A percentile compares a stretch with the other conserved stretches of the same genome.
phyloP scores from a whole-genome alignment of 305 asterid species.

The Fraxinus greggii region DNA sequence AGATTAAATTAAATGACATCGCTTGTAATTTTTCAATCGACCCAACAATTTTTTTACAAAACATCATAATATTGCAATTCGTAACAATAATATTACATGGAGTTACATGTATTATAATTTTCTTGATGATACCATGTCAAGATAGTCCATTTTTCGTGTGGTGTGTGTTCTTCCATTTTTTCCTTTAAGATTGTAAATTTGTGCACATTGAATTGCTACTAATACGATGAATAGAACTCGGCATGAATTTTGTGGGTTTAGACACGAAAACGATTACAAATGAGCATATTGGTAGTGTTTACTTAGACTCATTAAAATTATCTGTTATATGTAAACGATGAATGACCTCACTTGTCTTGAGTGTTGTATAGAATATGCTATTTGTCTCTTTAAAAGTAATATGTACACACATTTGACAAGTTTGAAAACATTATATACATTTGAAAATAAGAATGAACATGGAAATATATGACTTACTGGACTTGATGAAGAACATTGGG shows the following conservation, averaged over 20 bases:
- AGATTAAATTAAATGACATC: too few species aligned
- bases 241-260: neutral
- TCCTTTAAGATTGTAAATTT: neutral
- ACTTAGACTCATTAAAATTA: neutral
- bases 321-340: neutral
- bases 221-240: neutral
- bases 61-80: neutral
- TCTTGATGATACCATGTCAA: neutral
- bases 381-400: too few species aligned
- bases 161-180: too few species aligned
- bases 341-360: neutral
- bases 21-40: too few species aligned
- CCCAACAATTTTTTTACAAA: neutral
- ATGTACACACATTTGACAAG: neutral
- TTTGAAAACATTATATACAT: neutral
- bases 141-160: neutral
- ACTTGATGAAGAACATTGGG: neutral
- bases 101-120: neutral
- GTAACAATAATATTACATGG: too few species aligned
- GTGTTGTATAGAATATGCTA: neutral
- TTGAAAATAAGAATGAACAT: neutral
- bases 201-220: neutral
- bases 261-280: too few species aligned
- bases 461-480: neutral
- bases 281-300: neutral